Evolutionary conservation across 1,284 basidiomycete genomes (phyloP).

Genomic region (Cutaneotrichosporon dermatis): DNA sequence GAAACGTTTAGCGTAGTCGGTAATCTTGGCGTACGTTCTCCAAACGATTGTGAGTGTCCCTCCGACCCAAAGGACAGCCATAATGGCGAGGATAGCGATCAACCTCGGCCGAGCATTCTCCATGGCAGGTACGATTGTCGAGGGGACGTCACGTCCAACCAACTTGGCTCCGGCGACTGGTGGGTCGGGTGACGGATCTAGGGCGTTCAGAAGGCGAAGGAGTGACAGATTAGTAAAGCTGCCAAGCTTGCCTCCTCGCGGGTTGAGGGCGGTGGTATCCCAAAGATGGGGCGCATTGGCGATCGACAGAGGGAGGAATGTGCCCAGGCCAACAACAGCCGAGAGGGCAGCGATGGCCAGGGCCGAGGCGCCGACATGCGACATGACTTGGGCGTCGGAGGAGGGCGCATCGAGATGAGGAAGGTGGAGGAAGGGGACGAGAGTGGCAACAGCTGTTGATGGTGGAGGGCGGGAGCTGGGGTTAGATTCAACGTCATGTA

Average conservation of each 20-base stretch:
- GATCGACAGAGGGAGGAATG: constrained; percentile 65
- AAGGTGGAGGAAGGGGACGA: constrained; percentile 58
- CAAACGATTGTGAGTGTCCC: constrained; percentile 64
- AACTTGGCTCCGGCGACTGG: constrained; percentile 24
- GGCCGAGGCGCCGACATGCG: constrained; percentile 62
- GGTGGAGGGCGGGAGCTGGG: too few species aligned
- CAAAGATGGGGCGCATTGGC: constrained; percentile 64
- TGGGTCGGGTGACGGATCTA: constrained; percentile 55
- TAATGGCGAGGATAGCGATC: constrained; percentile 62
- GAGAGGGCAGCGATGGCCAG: constrained; percentile 60
- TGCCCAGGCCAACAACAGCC: constrained; percentile 60
- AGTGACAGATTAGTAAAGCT: constrained; percentile 69
- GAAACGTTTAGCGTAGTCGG: constrained; percentile 59
- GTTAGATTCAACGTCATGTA: background rate
- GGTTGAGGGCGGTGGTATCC: constrained; percentile 52
- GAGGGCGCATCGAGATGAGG: constrained; percentile 58
- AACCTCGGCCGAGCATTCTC: constrained; percentile 55
- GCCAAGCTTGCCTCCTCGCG: constrained; percentile 60
- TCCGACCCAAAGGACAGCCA: constrained; percentile 58
- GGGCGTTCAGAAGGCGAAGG: constrained; percentile 61
- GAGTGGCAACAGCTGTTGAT: constrained; percentile 57
- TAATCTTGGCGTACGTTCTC: constrained; percentile 59
- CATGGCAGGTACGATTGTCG: constrained; percentile 19
- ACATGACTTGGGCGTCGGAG: constrained; percentile 65
- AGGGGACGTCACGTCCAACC: constrained; percentile 40